These are phyloP conservation scores for Secale cereale DNA, from an alignment of 176 grass and related monocot genomes.

Conservation along the genomic window DNA sequence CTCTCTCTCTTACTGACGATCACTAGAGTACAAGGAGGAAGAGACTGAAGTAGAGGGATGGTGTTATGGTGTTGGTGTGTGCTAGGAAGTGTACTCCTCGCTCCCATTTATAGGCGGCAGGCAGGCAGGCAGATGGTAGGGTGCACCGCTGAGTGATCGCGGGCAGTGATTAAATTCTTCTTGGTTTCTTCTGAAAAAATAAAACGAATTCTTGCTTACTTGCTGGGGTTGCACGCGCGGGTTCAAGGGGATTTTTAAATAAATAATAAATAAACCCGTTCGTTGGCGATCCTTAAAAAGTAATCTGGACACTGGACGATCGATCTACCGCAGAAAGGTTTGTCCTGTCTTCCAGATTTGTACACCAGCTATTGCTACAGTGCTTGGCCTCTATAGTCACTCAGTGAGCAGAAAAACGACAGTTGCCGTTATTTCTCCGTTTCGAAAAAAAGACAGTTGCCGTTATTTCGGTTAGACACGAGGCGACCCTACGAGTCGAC, in stretches of 20 bases:
- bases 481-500: constrained; percentile 1
- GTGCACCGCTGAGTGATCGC: neutral
- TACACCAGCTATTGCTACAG: no score
- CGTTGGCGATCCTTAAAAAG: neutral
- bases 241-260: neutral
- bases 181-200: neutral
- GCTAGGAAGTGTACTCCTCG: neutral
- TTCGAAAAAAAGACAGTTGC: no score
- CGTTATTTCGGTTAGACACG: constrained; percentile 15
- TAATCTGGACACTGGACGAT: neutral
- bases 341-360: no score
- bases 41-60: neutral
- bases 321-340: neutral
- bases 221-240: neutral
- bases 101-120: constrained; percentile 38
- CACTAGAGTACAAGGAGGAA: neutral
- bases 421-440: constrained; percentile 20
- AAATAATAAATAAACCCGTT: neutral
- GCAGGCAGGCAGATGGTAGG: neutral
- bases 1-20: neutral
- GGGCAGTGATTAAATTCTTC: neutral
- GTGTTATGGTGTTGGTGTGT: neutral
- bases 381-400: no score
- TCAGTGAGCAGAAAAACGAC: neutral
- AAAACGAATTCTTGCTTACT: neutral